phyloP scores from a whole-genome alignment of 768 basidiomycete species.

The Russula foetens region DNA sequence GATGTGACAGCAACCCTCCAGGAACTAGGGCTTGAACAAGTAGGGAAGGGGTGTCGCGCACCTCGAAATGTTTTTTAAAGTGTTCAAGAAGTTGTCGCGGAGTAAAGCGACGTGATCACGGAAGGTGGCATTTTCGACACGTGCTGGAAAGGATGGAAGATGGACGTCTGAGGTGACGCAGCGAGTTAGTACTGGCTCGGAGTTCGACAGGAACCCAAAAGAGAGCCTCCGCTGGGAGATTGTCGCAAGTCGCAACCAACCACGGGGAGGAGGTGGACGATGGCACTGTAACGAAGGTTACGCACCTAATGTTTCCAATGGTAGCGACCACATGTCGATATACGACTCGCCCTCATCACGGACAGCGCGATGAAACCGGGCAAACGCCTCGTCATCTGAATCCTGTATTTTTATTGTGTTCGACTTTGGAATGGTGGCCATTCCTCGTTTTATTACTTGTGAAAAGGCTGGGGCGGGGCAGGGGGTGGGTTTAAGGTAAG shows the following conservation, averaged over 20 bases:
- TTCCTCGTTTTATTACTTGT: conserved; percentile 11
- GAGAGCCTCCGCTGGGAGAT: background rate
- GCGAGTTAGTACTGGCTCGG: background rate
- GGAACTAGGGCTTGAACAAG: conserved; percentile 8
- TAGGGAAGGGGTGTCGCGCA: conserved; percentile 3
- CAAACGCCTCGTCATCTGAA: conserved; percentile 5
- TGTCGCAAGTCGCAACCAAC: background rate
- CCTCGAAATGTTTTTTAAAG: conserved; percentile 15
- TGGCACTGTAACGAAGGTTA: background rate
- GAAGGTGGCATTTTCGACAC: conserved; percentile 1
- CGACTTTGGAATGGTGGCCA: conserved; percentile 4
- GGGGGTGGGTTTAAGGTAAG: conserved; percentile 6
- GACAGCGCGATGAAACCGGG: conserved; percentile 10
- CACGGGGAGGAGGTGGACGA: background rate
- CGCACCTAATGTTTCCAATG: conserved; percentile 15
- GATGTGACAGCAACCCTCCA: background rate
- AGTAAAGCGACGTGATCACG: conserved; percentile 6
- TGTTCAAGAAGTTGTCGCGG: conserved; percentile 12
- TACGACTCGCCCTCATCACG: background rate
- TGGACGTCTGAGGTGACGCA: conserved; percentile 12
- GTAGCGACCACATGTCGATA: conserved; percentile 13
- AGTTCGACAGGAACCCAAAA: background rate
- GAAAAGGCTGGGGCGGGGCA: conserved; percentile 1
- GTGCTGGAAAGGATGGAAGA: conserved; percentile 9
- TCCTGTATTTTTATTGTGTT: background rate